Evolutionary conservation across 805 yeast genomes (phyloP), one percentile per base, ranked within the genome.

Genomic region (Wickerhamiella musiphila): DNA sequence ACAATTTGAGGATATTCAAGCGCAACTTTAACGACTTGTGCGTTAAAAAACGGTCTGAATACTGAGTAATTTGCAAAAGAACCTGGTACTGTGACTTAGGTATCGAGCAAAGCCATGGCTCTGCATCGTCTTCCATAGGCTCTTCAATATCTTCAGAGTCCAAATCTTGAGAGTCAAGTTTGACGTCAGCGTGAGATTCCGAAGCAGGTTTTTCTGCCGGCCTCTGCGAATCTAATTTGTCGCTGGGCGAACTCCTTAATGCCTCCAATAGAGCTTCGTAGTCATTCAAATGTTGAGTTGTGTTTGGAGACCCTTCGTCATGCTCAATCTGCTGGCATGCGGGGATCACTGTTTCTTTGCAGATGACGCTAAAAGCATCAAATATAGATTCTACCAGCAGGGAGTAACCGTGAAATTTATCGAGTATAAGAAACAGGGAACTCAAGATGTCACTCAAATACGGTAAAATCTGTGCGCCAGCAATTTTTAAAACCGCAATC

Each of bases 371-470:
- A 22, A 84, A 81, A 0, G 81, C 75, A 3, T 63, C 53, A 39
- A 83, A 78, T 37, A 81, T 73, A 1, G 81, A 79, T 36, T 73
- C 73, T 33, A 79, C 73, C 12, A 90, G 56, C 11, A 62, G 58
- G 2, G 72, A 57, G 50, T 86, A 86, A 0, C 86, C 92, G 53
- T 84, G 94, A 46, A 76, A 86, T 33, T 72, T 61, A 53, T 86
- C 96, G 31, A 86, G 60, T 22, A 84, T 56, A 13, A 73, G 68
- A 50, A 86, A 82, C 39, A 82, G 64, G 3, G 83, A 70, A 29
- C 71, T 66, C 13, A 86, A 57, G 1, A 86, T 61, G 50, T 86
- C 96, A 31, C 62, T 68, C 32, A 86, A 60, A 37, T 71, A 79
- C 20, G 64, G 61, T 10, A 82, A 56, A 16, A 82, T 57, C 19